Base-by-base conservation (phyloP, 495 filamentous ascomycete genomes). In the Hypoxylon subgilvum region DNA sequence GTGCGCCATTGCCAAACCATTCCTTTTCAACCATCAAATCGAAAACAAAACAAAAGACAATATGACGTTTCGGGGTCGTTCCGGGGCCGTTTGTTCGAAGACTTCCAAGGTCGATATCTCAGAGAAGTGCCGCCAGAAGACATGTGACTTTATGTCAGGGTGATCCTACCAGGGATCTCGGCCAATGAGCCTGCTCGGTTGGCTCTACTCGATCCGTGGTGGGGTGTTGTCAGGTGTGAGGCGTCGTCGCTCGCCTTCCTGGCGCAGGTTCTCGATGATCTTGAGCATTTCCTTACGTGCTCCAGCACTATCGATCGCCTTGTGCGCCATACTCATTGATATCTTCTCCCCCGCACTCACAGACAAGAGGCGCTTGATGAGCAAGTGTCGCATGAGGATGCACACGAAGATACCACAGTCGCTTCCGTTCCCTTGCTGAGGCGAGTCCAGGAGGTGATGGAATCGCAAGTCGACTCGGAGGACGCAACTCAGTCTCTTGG, bases 361-460 rank as follows among this genome's bases (percentile, higher is more conserved):
- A 36, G 76, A 80, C 35, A 99, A 74, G n/a, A 99, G 74, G 38
- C 88, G 79, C 72, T 89, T 90, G 28, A 96, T 72, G 14, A 98
- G 82, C 12, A 99, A 73, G 71, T 96, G 84, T 31, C 89, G 82
- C 92, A 97, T 99, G 49, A 88, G 81, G 61, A 96, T 82, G 70
- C 95, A 97, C 1, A 99, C 95, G 70, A 91, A 97, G 0, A 99
- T 91, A 10, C 95, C 95, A 68, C 95, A 99, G 74, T 97, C 95
- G 57, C 81, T 90, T 46, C 87, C 84, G 63, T 97, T 97, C 58
- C 91, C 89, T 72, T 99, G 95, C 60, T 96, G 88, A 2, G 94
- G 95, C 6, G 84, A 86, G 67, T 97, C 94, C 3, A 86, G 76
- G 21, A 99, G 75, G 73, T 92, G 82, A 52, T 86, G 75, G 66